phyloP scores from a whole-genome alignment of 441 rosid species.

The Pelargonium myrrhifolium region DNA sequence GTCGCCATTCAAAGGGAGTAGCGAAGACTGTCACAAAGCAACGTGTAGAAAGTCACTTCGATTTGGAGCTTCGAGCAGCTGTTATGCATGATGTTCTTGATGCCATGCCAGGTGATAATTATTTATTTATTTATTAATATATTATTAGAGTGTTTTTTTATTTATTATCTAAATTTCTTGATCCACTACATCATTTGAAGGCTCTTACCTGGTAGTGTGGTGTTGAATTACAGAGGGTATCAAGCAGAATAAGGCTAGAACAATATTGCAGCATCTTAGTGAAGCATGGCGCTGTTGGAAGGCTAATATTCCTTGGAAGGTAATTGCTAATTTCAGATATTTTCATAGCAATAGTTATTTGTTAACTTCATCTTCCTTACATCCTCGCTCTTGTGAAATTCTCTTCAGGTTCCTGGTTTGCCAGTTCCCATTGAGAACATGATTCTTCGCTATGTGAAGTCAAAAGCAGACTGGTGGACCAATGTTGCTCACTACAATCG shows the following conservation, averaged over 20 bases:
- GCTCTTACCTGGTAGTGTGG: background rate
- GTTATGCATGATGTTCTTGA: slow-evolving; percentile 97
- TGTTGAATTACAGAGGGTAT: slow-evolving; percentile 71
- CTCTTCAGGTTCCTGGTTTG: slow-evolving; percentile 73
- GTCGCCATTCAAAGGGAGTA: slow-evolving; percentile 97
- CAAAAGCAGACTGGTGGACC: slow-evolving; percentile 99
- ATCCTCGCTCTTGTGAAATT: background rate
- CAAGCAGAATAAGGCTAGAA: slow-evolving; percentile 88
- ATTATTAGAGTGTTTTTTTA: background rate
- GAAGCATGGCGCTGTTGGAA: slow-evolving; percentile 99
- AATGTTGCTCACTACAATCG: slow-evolving; percentile 98
- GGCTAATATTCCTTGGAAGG: slow-evolving; percentile 99
- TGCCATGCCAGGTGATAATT: slow-evolving; percentile 82
- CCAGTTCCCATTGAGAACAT: slow-evolving; percentile 98
- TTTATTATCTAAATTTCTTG: too few relatives aligned
- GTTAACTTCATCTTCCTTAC: slow-evolving; percentile 14
- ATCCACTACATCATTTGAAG: background rate
- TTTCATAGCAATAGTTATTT: background rate
- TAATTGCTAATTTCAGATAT: slow-evolving; percentile 4
- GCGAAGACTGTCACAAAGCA: slow-evolving; percentile 98
- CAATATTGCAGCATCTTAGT: slow-evolving; percentile 93
- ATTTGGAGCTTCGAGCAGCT: slow-evolving; percentile 97
- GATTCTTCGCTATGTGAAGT: slow-evolving; percentile 95
- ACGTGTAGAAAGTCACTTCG: slow-evolving; percentile 95
- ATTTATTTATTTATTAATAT: background rate